Evolutionary conservation across 345 rosid species (phyloP).

Genomic region (Fremontodendron californicum): DNA sequence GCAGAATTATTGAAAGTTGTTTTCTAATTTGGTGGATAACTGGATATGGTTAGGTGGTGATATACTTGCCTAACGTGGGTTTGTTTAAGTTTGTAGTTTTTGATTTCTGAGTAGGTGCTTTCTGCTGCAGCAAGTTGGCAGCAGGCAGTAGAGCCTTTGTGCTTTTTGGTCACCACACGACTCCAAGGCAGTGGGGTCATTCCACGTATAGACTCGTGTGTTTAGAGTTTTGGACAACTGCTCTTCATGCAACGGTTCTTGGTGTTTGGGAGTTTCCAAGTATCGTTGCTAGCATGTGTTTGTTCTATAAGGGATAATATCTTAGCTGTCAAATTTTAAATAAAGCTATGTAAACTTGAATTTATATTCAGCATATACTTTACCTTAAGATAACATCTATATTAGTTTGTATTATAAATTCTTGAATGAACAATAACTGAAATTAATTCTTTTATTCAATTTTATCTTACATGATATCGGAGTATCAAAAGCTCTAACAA

Average conservation of each 20-base stretch:
- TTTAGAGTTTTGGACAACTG: neutral
- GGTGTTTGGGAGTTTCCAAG: neutral
- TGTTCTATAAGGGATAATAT: neutral
- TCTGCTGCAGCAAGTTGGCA: neutral
- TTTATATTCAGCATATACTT: too few species aligned
- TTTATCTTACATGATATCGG: too few species aligned
- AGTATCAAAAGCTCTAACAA: too few species aligned
- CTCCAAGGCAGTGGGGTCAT: slow-evolving; percentile 1
- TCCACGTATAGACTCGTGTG: neutral
- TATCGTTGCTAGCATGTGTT: neutral
- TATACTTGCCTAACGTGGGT: neutral
- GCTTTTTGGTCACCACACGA: neutral
- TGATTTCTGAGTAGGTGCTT: neutral
- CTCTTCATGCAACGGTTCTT: slow-evolving; percentile 12
- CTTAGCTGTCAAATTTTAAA: too few species aligned
- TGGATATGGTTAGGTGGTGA: neutral
- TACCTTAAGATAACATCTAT: too few species aligned
- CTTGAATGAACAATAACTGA: too few species aligned
- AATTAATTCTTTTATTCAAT: too few species aligned
- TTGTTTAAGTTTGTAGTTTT: neutral
- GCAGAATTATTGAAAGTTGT: neutral
- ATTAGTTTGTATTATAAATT: too few species aligned
- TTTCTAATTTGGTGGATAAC: neutral
- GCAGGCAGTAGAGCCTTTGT: neutral
- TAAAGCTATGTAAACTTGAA: too few species aligned